These are phyloP conservation scores for Rhazya stricta DNA, from an alignment of 257 asterid species.

Conservation along the genomic window DNA sequence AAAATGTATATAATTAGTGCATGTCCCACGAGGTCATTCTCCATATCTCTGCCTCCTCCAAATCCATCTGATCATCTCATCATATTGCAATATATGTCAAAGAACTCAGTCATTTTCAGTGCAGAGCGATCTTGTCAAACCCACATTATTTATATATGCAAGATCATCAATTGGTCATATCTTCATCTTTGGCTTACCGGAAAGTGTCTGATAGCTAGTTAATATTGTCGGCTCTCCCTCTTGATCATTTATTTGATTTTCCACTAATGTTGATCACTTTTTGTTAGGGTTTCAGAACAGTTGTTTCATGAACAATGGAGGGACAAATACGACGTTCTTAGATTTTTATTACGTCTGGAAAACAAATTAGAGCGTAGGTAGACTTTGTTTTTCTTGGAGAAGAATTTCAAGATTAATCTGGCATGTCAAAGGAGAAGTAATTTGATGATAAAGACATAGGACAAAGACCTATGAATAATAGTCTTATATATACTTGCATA, in stretches of 20 bases:
- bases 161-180: background rate
- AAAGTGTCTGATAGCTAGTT: background rate
- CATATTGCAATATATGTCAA: slow-evolving; percentile 1
- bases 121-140: background rate
- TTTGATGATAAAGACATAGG: too few relatives aligned
- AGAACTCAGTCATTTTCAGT: slow-evolving; percentile 17
- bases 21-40: slow-evolving; percentile 11
- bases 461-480: too few relatives aligned
- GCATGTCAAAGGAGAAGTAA: too few relatives aligned
- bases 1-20: background rate
- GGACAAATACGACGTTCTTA: background rate
- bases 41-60: background rate
- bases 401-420: too few relatives aligned
- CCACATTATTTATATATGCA: background rate
- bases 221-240: background rate
- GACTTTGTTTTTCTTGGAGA: too few relatives aligned
- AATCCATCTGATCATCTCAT: slow-evolving; percentile 12
- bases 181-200: background rate
- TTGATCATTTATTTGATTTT: background rate
- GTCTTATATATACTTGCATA: too few relatives aligned
- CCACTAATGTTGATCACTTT: background rate
- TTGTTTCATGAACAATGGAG: background rate
- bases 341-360: too few relatives aligned
- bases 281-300: background rate
- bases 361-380: background rate